Evolutionary conservation across 2,329 filamentous ascomycete genomes (phyloP), one percentile per base, ranked within the genome.

Genomic region (Trichoderma atroviride): DNA sequence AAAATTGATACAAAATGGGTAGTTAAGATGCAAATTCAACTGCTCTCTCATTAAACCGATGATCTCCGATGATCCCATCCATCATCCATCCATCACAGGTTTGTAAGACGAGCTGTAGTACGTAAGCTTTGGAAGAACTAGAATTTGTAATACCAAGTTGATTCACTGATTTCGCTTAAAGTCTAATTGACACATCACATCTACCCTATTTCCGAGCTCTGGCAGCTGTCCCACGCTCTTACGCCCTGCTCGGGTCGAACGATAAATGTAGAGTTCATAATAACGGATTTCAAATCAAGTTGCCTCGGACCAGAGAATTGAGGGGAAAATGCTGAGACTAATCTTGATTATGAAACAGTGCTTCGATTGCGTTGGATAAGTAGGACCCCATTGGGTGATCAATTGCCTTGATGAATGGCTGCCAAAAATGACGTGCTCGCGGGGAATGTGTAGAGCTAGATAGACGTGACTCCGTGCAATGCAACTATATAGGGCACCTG

Each of bases 401-500:
- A 75, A 75, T 74, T 73, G 29, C 37, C 40, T 50, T 70, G 47
- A 43, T 56, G 63, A 59, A 56, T 64, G 57, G 68, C 68, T 68
- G 64, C 53, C 58, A 31, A 53, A 43, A 47, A 76, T 77, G 72
- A 68, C 74, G 75, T 76, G 74, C 73, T 76, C 61, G 61, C 71
- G 70, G 70, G 70, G 70, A 55, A 62, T 14, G 40, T 50, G 37
- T n/a, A 29, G 31, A 9, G 24, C 19, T 9, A 47, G 55, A 60
- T 31, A 43, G 40, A 10, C 24, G 55, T 29, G 27, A 52, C n/a
- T 13, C 35, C 13, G 19, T 14, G 31, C 10, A 19, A 14, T 37
- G 14, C 5, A 31, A 22, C n/a, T 43, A 43, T 43, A 43, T 43
- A 43, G 40, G 6, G n/a, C 40, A 19, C 40, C 6, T 5, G 40